Base-by-base conservation (phyloP, 2,329 filamentous ascomycete species). In the Botrytis squamosa region DNA sequence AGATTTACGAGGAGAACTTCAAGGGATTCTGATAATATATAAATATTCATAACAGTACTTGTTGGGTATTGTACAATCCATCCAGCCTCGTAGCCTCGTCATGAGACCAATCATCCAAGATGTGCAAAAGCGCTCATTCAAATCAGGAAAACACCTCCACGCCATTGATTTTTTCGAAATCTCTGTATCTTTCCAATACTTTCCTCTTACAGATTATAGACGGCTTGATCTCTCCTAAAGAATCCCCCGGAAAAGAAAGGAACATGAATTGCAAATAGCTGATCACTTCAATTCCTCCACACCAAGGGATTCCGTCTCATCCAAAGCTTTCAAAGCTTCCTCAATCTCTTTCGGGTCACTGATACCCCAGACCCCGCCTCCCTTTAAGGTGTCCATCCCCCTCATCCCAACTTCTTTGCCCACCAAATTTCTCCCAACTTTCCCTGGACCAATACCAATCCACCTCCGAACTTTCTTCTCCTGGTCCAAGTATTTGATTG, bases 321-420 rank as follows among this genome's bases (percentile, higher is more conserved):
- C 89, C 64, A 94, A 80, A 3, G 87, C 90, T 75, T 83, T 85
- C 57, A 93, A 81, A 63, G 91, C 88, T 76, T 92, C 89, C 75
- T 94, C 91, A 65, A 94, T 88, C 81, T 93, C 92, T 72, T 86
- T 88, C 14, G 95, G 94, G 81, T 94, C 91, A 16, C 90, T 95
- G 71, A 98, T 93, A 6, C 92, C 94, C 94, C 95, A 97, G 0
- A 98, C 95, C 3, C 95, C 95, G 67, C 94, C 95, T 2, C 94
- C 94, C 81, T 95, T 97, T 67, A 95, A 89, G 25, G 88, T 85
- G 72, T 96, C 93, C 79, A 91, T 89, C 36, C 90, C 90, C 68
- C 90, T 89, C 89, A 96, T 95, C 16, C 94, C 95, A 4, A 98
- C 95, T 83, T 98, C 95, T 83, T 98, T 98, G 20, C 95, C 94